Percentiles rank a stretch among this genome's conserved stretches.
Evolutionary conservation across 192 early-diverging fungal species (phyloP).

Genomic region (Funneliformis geosporum): DNA sequence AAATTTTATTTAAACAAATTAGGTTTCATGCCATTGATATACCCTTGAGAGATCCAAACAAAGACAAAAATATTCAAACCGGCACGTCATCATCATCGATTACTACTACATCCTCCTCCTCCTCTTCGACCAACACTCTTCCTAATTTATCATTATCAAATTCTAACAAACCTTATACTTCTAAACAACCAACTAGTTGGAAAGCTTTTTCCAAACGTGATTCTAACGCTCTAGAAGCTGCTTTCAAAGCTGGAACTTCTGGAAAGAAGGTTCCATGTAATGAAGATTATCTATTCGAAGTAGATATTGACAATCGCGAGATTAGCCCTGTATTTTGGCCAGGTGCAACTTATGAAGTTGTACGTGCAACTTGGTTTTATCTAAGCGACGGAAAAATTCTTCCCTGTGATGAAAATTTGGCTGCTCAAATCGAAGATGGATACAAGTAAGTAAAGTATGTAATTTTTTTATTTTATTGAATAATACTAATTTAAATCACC

Average conservation of each 20-base stretch:
- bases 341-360: slow-evolving; percentile 78
- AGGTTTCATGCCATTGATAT: background rate
- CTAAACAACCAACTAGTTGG: slow-evolving; percentile 13
- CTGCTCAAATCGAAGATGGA: slow-evolving; percentile 80
- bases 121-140: background rate
- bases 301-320: slow-evolving; percentile 67
- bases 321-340: slow-evolving; percentile 74
- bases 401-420: slow-evolving; percentile 82
- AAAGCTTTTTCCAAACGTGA: slow-evolving; percentile 58
- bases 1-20: background rate
- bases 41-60: background rate
- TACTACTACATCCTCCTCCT: background rate
- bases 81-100: background rate
- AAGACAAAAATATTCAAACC: background rate
- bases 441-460: slow-evolving; percentile 53
- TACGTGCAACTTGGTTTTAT: slow-evolving; percentile 84
- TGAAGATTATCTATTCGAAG: slow-evolving; percentile 82
- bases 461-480: background rate
- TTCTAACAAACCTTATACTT: background rate
- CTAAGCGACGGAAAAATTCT: slow-evolving; percentile 64
- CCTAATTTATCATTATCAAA: no score
- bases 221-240: slow-evolving; percentile 57
- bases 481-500: no score
- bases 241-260: slow-evolving; percentile 42
- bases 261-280: slow-evolving; percentile 62